phyloP scores from a whole-genome alignment of 2,329 filamentous ascomycete genomes.

The Fusarium lateritium region DNA sequence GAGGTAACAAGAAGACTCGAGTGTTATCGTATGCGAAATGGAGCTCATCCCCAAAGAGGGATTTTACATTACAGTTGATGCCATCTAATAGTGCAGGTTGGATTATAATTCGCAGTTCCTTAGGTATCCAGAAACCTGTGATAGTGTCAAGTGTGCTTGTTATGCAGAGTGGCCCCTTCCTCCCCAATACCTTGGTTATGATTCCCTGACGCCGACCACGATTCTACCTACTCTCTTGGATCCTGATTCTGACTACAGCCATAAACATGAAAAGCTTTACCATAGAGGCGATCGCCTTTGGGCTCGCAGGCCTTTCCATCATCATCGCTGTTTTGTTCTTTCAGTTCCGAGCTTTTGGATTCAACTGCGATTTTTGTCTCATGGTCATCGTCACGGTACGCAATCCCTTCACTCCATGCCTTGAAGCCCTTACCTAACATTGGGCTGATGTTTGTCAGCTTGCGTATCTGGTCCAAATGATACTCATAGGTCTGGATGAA shows the following conservation, averaged over 20 bases:
- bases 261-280: constrained; percentile 44
- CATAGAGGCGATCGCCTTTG: constrained; percentile 55
- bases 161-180: not conserved
- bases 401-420: constrained; percentile 59
- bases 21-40: not conserved
- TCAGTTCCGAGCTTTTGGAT: constrained; percentile 53
- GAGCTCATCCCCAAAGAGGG: not conserved
- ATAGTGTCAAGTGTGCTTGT: not conserved
- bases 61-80: not conserved
- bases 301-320: constrained; percentile 52
- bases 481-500: constrained; percentile 63
- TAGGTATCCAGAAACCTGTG: not conserved
- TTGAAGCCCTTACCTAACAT: constrained; percentile 52
- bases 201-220: not conserved
- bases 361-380: constrained; percentile 56
- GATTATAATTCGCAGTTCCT: not conserved
- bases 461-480: constrained; percentile 65
- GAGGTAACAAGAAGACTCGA: not conserved
- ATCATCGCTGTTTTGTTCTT: constrained; percentile 54
- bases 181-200: not conserved
- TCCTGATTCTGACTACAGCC: not conserved
- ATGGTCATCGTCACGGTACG: constrained; percentile 55
- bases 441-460: constrained; percentile 52
- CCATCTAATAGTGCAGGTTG: not conserved
- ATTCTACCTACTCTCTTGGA: no score